Evolutionary conservation across 2,329 filamentous ascomycete genomes (phyloP).

Genomic region (Colletotrichum chlorophyti): DNA sequence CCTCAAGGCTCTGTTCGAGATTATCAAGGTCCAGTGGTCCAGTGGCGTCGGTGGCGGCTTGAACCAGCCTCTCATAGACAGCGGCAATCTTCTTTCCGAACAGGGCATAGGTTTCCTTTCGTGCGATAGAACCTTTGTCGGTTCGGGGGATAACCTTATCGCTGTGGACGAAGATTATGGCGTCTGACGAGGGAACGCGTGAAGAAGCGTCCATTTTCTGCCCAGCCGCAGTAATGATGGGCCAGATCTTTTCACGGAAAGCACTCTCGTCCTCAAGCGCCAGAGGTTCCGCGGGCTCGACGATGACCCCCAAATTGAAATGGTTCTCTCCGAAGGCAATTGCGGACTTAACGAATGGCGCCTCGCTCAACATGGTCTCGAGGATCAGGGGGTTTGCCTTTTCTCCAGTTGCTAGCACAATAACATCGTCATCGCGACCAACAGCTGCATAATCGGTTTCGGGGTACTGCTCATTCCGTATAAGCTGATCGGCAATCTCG

Average conservation of each 20-base stretch:
- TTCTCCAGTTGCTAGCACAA: conserved; percentile 34
- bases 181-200: conserved; percentile 30
- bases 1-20: conserved; percentile 21
- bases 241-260: conserved; percentile 31
- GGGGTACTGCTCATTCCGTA: conserved; percentile 32
- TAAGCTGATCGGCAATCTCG: conserved; percentile 40
- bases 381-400: conserved; percentile 34
- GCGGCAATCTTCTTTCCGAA: conserved; percentile 31
- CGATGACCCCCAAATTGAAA: conserved; percentile 33
- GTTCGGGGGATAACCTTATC: conserved; percentile 30
- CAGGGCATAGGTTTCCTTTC: conserved; percentile 31
- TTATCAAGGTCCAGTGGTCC: background rate
- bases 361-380: conserved; percentile 30
- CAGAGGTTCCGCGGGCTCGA: conserved; percentile 29
- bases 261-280: background rate
- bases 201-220: conserved; percentile 31
- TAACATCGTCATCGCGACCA: conserved; percentile 41
- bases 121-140: conserved; percentile 34
- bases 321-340: conserved; percentile 32
- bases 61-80: conserved; percentile 31
- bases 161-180: conserved; percentile 29
- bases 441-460: conserved; percentile 23
- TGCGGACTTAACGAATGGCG: conserved; percentile 29
- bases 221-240: conserved; percentile 25
- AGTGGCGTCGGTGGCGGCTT: background rate